Percentiles rank a stretch among this genome's conserved stretches.
Conservation (phyloP, 805 yeast genomes). For the Metschnikowia picachoensis region DNA sequence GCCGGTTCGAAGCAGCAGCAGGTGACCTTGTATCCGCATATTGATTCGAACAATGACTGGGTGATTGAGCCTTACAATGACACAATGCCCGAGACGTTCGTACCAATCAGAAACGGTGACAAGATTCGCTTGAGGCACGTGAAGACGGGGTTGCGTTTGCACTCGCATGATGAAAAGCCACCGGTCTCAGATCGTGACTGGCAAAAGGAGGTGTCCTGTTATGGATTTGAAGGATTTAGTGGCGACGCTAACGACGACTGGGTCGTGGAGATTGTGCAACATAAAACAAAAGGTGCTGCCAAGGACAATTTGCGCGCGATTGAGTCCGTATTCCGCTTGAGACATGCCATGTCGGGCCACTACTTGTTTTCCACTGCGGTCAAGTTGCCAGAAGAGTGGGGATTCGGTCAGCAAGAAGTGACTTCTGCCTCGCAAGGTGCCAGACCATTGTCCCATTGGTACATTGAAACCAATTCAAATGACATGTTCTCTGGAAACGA, state of each 20-base stretch:
- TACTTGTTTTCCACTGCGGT: slow-evolving; percentile 71
- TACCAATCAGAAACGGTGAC: slow-evolving; percentile 62
- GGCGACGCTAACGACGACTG: slow-evolving; percentile 88
- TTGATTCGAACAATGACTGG: slow-evolving; percentile 75
- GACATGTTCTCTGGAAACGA: slow-evolving; percentile 34
- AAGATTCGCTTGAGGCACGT: slow-evolving; percentile 66
- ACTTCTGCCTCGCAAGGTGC: slow-evolving; percentile 73
- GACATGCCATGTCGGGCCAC: slow-evolving; percentile 78
- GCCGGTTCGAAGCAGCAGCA: slow-evolving; percentile 85
- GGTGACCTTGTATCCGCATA: slow-evolving; percentile 73
- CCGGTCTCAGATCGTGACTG: slow-evolving; percentile 75
- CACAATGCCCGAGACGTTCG: slow-evolving; percentile 55
- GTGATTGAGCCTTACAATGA: slow-evolving; percentile 62
- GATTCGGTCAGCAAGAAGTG: slow-evolving; percentile 80
- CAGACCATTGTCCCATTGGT: slow-evolving; percentile 61
- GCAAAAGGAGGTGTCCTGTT: slow-evolving; percentile 79
- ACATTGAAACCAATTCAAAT: slow-evolving; percentile 66
- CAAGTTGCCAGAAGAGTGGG: slow-evolving; percentile 78
- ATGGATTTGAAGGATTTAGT: slow-evolving; percentile 70
- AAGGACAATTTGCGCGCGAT: slow-evolving; percentile 58
- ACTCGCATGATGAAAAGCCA: slow-evolving; percentile 79
- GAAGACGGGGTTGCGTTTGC: slow-evolving; percentile 61
- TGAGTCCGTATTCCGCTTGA: slow-evolving; percentile 66
- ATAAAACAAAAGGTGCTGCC: slow-evolving; percentile 46
- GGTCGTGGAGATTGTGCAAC: slow-evolving; percentile 65